A percentile compares a stretch with the other conserved stretches of the same genome.
phyloP scores from a whole-genome alignment of 2,329 filamentous ascomycete genomes.

The Amesomyces nigricolor region DNA sequence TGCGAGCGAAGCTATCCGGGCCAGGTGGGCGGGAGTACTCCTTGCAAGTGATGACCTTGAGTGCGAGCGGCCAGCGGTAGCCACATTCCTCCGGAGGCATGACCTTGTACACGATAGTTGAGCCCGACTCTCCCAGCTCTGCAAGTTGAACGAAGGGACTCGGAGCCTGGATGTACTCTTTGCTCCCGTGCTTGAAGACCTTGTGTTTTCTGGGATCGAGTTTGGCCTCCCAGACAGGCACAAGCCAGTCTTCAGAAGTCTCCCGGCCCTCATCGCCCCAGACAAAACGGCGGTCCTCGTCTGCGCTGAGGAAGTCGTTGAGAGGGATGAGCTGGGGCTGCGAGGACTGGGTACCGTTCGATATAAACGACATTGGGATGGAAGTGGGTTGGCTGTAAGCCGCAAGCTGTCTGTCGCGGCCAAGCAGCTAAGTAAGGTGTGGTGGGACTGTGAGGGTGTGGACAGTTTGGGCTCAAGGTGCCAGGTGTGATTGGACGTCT shows the following conservation, averaged over 20 bases:
- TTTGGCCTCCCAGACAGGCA: slow-evolving; percentile 16
- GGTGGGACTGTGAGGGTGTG: not conserved
- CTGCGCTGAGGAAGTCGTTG: slow-evolving; percentile 18
- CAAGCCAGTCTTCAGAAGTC: slow-evolving; percentile 16
- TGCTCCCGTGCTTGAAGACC: slow-evolving; percentile 24
- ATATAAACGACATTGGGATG: slow-evolving; percentile 21
- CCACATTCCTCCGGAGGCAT: slow-evolving; percentile 15
- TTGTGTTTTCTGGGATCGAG: slow-evolving; percentile 26
- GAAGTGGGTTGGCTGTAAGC: not conserved
- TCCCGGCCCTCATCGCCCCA: slow-evolving; percentile 24
- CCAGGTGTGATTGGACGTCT: not conserved
- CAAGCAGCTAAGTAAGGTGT: not conserved
- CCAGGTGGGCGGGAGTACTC: slow-evolving; percentile 22
- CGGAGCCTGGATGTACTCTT: slow-evolving; percentile 24
- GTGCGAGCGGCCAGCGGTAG: slow-evolving; percentile 23
- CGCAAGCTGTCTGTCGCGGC: not conserved
- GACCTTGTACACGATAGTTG: slow-evolving; percentile 26
- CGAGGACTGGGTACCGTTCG: slow-evolving; percentile 21
- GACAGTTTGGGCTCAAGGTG: not conserved
- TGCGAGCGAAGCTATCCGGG: slow-evolving; percentile 23
- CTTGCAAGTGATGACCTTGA: slow-evolving; percentile 27
- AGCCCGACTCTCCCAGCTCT: slow-evolving; percentile 24
- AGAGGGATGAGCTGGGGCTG: slow-evolving; percentile 19
- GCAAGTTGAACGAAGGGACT: slow-evolving; percentile 20
- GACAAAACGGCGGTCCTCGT: slow-evolving; percentile 21